phyloP scores from a whole-genome alignment of 352 stramenopile genomes.

The Phytophthora niederhauseri region DNA sequence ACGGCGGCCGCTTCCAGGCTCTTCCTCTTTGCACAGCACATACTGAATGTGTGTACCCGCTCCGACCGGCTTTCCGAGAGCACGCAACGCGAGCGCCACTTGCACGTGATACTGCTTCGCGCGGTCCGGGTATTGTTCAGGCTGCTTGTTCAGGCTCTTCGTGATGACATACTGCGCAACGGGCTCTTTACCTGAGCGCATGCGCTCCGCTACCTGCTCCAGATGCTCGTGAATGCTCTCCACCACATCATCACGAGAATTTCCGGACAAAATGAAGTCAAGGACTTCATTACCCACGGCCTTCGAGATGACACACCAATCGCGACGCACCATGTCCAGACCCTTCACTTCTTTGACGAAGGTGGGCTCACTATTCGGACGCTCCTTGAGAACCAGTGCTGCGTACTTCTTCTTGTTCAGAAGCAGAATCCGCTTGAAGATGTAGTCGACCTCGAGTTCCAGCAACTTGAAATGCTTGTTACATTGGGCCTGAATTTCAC shows the following conservation, averaged over 20 bases:
- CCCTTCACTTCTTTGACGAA: slow-evolving; percentile 99
- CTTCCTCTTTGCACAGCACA: slow-evolving; percentile 94
- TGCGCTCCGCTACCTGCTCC: slow-evolving; percentile 90
- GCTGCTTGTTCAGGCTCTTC: slow-evolving; percentile 99
- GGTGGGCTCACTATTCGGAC: slow-evolving; percentile 47
- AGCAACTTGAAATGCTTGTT: slow-evolving; percentile 99
- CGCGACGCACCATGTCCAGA: slow-evolving; percentile 97
- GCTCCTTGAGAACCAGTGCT: slow-evolving; percentile 94
- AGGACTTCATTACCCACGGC: slow-evolving; percentile 96
- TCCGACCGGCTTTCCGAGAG: slow-evolving; percentile 96
- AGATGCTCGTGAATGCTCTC: slow-evolving; percentile 98
- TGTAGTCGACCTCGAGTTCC: slow-evolving; percentile 99
- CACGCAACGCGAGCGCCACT: slow-evolving; percentile 96
- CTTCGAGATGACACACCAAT: slow-evolving; percentile 99
- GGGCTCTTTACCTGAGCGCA: slow-evolving; percentile 94
- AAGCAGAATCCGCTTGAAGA: slow-evolving; percentile 99
- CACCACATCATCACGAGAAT: slow-evolving; percentile 95
- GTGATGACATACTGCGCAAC: slow-evolving; percentile 99
- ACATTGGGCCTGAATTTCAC: slow-evolving; percentile 97
- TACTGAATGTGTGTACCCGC: slow-evolving; percentile 99
- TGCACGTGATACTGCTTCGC: slow-evolving; percentile 98
- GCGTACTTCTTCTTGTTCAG: slow-evolving; percentile 99
- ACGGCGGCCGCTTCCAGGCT: slow-evolving; percentile 68
- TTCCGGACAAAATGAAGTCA: slow-evolving; percentile 97
- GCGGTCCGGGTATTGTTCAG: slow-evolving; percentile 97